phyloP scores from a whole-genome alignment of 2,329 filamentous ascomycete species.

The Mycosphaerella arachidis region DNA sequence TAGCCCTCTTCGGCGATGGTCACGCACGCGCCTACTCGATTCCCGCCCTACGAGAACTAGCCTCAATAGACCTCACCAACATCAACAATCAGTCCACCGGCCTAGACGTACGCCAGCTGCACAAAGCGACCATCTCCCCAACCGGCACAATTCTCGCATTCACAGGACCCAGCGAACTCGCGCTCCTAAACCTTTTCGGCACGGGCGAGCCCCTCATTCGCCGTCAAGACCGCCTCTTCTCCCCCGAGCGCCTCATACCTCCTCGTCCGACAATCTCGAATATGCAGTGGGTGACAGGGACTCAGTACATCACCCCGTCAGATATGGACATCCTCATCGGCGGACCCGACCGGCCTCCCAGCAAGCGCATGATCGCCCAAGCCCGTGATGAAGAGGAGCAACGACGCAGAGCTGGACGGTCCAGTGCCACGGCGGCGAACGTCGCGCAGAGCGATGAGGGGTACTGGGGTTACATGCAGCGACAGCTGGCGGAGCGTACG shows the following conservation, averaged over 20 bases:
- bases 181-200: slow-evolving; percentile 80
- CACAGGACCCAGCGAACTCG: slow-evolving; percentile 82
- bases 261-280: slow-evolving; percentile 90
- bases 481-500: slow-evolving; percentile 84
- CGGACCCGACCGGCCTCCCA: slow-evolving; percentile 79
- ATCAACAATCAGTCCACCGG: slow-evolving; percentile 37
- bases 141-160: slow-evolving; percentile 83
- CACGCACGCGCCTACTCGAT: slow-evolving; percentile 76
- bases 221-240: slow-evolving; percentile 69
- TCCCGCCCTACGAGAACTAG: slow-evolving; percentile 83
- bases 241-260: slow-evolving; percentile 68
- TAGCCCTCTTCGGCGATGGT: slow-evolving; percentile 81
- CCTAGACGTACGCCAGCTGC: slow-evolving; percentile 70
- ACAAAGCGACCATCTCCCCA: slow-evolving; percentile 65
- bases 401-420: slow-evolving; percentile 35
- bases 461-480: slow-evolving; percentile 73
- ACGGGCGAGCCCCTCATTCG: slow-evolving; percentile 57
- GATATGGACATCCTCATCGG: slow-evolving; percentile 91
- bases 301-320: slow-evolving; percentile 78
- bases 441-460: slow-evolving; percentile 50
- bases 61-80: slow-evolving; percentile 57
- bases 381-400: slow-evolving; percentile 69
- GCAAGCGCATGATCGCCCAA: slow-evolving; percentile 81
- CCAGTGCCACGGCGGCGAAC: slow-evolving; percentile 29
- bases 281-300: slow-evolving; percentile 93